These are phyloP conservation scores for Aeschynomene evenia DNA, from an alignment of 306 rosid genomes.

Conservation along the genomic window DNA sequence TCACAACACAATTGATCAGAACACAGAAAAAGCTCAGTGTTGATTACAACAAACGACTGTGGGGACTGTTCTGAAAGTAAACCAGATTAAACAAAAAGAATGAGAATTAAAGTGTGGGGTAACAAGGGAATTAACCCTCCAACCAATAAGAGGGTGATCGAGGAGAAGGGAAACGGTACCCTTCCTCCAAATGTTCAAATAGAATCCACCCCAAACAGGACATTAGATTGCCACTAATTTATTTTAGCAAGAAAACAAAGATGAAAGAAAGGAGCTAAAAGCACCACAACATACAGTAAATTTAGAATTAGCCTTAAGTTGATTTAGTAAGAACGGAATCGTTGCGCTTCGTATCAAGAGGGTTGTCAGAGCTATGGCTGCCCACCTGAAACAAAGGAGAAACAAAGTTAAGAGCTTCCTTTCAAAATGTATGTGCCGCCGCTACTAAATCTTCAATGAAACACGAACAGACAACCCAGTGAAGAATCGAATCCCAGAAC, in stretches of 20 bases:
- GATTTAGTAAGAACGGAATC: slow-evolving; percentile 68
- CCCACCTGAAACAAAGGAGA: slow-evolving; percentile 73
- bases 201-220: slow-evolving; percentile 4
- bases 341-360: slow-evolving; percentile 64
- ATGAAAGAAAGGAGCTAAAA: slow-evolving; percentile 13
- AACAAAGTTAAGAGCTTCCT: not conserved
- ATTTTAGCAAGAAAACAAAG: slow-evolving; percentile 17
- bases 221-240: slow-evolving; percentile 2
- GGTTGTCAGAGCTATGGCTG: slow-evolving; percentile 66
- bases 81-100: not conserved
- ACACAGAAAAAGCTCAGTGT: not conserved
- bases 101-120: not conserved
- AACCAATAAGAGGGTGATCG: not conserved
- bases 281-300: slow-evolving; percentile 58
- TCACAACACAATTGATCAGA: slow-evolving; percentile 16
- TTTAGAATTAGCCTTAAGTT: slow-evolving; percentile 75
- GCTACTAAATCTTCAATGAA: slow-evolving; percentile 18
- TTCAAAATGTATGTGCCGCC: slow-evolving; percentile 15
- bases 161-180: not conserved
- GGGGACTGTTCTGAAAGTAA: not conserved
- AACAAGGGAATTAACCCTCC: slow-evolving; percentile 4
- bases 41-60: not conserved
- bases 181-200: slow-evolving; percentile 16
- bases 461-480: not conserved
- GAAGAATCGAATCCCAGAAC: slow-evolving; percentile 10